A percentile compares a stretch with the other conserved stretches of the same genome.
Conservation (phyloP, 2,329 filamentous ascomycete genomes). For the Tetracladium maxilliforme region DNA sequence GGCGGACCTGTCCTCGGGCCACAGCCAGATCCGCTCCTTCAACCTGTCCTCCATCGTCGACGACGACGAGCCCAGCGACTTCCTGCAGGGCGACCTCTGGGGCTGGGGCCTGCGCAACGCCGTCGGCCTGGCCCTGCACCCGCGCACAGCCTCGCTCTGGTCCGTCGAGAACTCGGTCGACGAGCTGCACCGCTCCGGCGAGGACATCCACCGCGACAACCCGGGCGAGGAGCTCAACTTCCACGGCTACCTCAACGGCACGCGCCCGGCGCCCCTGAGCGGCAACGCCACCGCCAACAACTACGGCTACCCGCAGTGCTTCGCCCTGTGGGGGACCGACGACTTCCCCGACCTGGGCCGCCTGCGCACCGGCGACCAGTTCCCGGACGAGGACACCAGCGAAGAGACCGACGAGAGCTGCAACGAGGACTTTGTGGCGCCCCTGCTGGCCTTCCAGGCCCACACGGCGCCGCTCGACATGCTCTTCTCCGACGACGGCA, state of each 20-base stretch:
- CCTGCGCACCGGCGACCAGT: slow-evolving; percentile 33
- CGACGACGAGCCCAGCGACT: slow-evolving; percentile 22
- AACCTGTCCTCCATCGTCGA: slow-evolving; percentile 15
- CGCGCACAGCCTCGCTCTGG: slow-evolving; percentile 33
- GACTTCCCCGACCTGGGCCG: slow-evolving; percentile 23
- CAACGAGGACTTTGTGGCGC: slow-evolving; percentile 24
- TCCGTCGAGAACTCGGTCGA: slow-evolving; percentile 60
- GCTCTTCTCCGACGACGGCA: slow-evolving; percentile 43
- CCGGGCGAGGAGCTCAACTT: slow-evolving; percentile 64
- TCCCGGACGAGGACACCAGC: slow-evolving; percentile 21
- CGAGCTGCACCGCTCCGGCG: slow-evolving; percentile 37
- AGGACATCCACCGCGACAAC: slow-evolving; percentile 53
- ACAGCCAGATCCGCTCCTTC: slow-evolving; percentile 54
- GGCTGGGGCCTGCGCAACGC: slow-evolving; percentile 64
- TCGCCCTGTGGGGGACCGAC: slow-evolving; percentile 45
- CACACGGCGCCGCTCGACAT: slow-evolving; percentile 62
- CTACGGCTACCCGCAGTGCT: slow-evolving; percentile 60
- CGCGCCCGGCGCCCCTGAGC: slow-evolving; percentile 13
- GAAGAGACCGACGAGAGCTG: slow-evolving; percentile 29
- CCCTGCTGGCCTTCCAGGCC: slow-evolving; percentile 45
- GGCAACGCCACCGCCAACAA: slow-evolving; percentile 24
- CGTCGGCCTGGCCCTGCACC: slow-evolving; percentile 54
- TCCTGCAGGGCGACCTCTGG: slow-evolving; percentile 31
- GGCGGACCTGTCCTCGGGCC: slow-evolving; percentile 33
- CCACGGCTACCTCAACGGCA: slow-evolving; percentile 45